Conservation (phyloP, 192 early-diverging fungal genomes). For the Mortierella hygrophila region DNA sequence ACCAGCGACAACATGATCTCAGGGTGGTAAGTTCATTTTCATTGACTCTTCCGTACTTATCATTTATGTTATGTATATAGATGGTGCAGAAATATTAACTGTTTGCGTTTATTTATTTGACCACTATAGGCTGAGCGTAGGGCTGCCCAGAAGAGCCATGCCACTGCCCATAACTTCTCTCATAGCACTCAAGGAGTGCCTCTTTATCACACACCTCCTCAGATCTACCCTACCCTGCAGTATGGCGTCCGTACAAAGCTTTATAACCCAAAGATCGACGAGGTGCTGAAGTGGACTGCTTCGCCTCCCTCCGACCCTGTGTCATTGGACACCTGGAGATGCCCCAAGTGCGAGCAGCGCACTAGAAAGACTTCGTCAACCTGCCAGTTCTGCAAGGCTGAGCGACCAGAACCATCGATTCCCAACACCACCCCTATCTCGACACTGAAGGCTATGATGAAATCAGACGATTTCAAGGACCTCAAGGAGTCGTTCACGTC, state of each 20-base stretch:
- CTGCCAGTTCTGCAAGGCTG: constrained; percentile 7
- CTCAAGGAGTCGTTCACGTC: not conserved
- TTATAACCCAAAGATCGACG: constrained; percentile 37
- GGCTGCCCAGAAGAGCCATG: not conserved
- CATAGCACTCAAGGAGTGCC: not conserved
- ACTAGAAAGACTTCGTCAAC: not conserved
- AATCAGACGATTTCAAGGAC: not conserved
- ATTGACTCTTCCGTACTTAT: not conserved
- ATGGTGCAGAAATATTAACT: not conserved
- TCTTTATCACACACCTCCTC: constrained; percentile 11
- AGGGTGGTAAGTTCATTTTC: constrained; percentile 3
- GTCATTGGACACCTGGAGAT: constrained; percentile 15
- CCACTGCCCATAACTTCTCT: not conserved
- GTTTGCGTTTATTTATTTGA: not conserved
- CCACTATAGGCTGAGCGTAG: constrained; percentile 7
- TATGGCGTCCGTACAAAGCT: constrained; percentile 15
- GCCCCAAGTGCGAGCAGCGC: constrained; percentile 2
- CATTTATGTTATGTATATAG: not conserved
- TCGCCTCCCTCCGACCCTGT: not conserved
- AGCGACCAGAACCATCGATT: not conserved
- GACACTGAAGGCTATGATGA: not conserved
- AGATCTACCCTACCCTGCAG: constrained; percentile 36
- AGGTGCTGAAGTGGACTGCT: constrained; percentile 32
- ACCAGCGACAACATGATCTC: not conserved
- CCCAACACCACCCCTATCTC: not conserved